These are phyloP conservation scores for Amanita thiersii DNA, from an alignment of 768 basidiomycete genomes.

Conservation along the genomic window DNA sequence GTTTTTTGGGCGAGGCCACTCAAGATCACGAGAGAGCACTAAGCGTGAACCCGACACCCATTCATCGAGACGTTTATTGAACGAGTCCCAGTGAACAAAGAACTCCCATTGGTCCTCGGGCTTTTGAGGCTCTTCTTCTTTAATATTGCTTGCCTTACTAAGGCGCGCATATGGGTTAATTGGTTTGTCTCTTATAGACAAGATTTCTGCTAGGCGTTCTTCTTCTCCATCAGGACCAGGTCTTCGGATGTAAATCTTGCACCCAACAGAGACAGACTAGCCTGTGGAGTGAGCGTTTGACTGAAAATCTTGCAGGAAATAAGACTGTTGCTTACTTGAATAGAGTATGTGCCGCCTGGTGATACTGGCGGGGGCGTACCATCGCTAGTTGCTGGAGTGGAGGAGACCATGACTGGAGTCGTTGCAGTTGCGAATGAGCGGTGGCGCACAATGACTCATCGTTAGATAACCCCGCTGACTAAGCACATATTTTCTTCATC, in stretches of 20 bases:
- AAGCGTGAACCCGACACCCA: slow-evolving; percentile 91
- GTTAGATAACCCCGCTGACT: slow-evolving; percentile 14
- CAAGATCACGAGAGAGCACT: slow-evolving; percentile 76
- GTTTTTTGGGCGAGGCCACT: slow-evolving; percentile 90
- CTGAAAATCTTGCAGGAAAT: slow-evolving; percentile 19
- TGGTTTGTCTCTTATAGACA: slow-evolving; percentile 89
- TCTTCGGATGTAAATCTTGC: slow-evolving; percentile 90
- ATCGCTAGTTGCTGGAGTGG: slow-evolving; percentile 31
- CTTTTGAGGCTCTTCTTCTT: slow-evolving; percentile 34
- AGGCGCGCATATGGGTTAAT: slow-evolving; percentile 50
- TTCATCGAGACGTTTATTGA: slow-evolving; percentile 98
- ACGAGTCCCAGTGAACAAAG: slow-evolving; percentile 98
- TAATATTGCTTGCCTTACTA: slow-evolving; percentile 26
- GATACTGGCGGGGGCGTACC: slow-evolving; percentile 56
- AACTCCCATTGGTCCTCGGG: slow-evolving; percentile 83
- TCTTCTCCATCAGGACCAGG: slow-evolving; percentile 71
- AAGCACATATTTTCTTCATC: slow-evolving; percentile 9
- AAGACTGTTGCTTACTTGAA: slow-evolving; percentile 48
- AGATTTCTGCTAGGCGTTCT: slow-evolving; percentile 91
- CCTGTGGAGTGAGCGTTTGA: slow-evolving; percentile 16
- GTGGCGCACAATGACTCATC: slow-evolving; percentile 2
- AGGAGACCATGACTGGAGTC: slow-evolving; percentile 23
- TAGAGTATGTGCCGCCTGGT: slow-evolving; percentile 66
- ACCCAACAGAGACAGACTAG: slow-evolving; percentile 81
- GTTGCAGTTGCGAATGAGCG: no score